Evolutionary conservation across 805 yeast genomes (phyloP), one percentile per base, ranked within the genome.

Genomic region (Wickerhamiella alocasiicola): DNA sequence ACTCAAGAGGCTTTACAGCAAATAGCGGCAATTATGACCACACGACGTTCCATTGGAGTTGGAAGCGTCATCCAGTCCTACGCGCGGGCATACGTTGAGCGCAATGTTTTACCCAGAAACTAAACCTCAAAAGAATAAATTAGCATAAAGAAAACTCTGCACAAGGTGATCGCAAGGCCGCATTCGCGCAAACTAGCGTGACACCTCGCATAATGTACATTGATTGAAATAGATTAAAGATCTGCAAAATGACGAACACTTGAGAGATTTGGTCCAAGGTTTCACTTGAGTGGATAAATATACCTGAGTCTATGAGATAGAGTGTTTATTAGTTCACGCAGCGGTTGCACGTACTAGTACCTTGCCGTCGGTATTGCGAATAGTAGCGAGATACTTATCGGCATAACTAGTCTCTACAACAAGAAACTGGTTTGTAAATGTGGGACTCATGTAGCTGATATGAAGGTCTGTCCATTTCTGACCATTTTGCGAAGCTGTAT

Each of bases 351-450:
- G n/a, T n/a, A 81, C 84, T 36, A 82, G 61, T 0, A 65, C 53
- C 32, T 69, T 67, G 4, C 80, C 80, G 6, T 63, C 60, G 3
- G 70, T 61, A 15, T 70, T 65, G 46, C 73, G 72, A 31, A 81
- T 66, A 18, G 62, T 61, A 15, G 81, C 76, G 16, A 63, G 66
- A 24, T 76, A 70, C 68, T 56, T 52, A 12, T 53, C 46, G 20
- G 49, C 42, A 13, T 21, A 21, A 6, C 42, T 48, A 0, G 84
- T 72, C 51, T 70, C 74, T 13, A 85, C 66, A 2, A 81, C 68
- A 28, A 84, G 66, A 51, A 84, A 81, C 46, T 76, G 84, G 54
- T 83, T 77, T 11, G 88, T 85, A 40, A 80, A 57, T 0, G 94
- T 76, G 7, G 95, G 95, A 45, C 67, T 64, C 44, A 65, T 71